A percentile compares a stretch with the other conserved stretches of the same genome.
Evolutionary conservation across 371 early-diverging fungal genomes (phyloP).

Genomic region (Nematocida displodere): DNA sequence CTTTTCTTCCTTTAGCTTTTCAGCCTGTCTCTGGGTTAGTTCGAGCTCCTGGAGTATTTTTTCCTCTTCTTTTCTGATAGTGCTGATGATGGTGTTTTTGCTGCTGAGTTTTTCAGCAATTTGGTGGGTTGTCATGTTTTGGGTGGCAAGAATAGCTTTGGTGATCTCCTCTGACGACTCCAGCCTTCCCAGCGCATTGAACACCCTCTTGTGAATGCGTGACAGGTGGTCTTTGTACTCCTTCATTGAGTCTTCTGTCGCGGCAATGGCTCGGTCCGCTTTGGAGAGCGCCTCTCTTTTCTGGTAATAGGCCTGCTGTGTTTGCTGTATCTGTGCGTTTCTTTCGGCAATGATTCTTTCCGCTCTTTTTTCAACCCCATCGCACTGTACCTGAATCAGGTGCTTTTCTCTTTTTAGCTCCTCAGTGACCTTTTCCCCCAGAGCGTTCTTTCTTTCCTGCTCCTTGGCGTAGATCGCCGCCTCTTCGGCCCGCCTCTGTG

Average conservation of each 20-base stretch:
- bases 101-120: too few species aligned
- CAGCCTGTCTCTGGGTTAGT: not conserved
- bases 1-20: not conserved
- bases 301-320: not conserved
- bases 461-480: not conserved
- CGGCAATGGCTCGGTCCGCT: too few species aligned
- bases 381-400: not conserved
- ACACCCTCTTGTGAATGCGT: too few species aligned
- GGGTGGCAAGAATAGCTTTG: too few species aligned
- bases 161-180: too few species aligned
- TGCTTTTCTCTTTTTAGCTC: constrained; percentile 29
- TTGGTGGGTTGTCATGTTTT: too few species aligned
- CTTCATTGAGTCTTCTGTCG: too few species aligned
- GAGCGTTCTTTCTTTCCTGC: not conserved
- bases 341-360: constrained; percentile 27
- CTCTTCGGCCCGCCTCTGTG: not conserved
- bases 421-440: constrained; percentile 14
- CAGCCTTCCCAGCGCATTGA: too few species aligned
- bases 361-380: constrained; percentile 15
- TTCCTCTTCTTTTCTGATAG: not conserved
- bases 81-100: too few species aligned
- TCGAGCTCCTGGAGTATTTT: not conserved
- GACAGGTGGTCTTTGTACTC: too few species aligned
- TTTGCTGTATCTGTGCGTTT: not conserved
- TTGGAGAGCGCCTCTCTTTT: not conserved